Conservation (phyloP, 1,284 basidiomycete species). For the Exsudoporus floridanus region DNA sequence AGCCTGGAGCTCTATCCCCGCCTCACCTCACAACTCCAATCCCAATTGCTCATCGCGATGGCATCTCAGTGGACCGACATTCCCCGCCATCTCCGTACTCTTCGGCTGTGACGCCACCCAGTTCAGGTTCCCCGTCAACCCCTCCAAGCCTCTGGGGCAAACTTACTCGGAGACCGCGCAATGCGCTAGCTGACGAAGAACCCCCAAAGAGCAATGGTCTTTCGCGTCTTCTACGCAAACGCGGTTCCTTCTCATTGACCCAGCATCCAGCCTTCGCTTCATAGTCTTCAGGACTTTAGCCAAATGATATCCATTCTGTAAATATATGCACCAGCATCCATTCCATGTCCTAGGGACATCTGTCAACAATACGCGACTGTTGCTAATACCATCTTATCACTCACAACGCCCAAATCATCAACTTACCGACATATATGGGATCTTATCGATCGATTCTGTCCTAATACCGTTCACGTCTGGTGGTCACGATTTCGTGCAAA, state of each 20-base stretch:
- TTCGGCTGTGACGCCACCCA: not conserved
- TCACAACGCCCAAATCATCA: not conserved
- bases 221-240: conserved; percentile 22
- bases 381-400: not conserved
- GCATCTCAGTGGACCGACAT: not conserved
- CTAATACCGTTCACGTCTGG: not conserved
- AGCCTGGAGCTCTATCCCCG: not conserved
- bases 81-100: conserved; percentile 8
- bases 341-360: not conserved
- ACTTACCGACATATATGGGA: not conserved
- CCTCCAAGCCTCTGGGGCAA: conserved; percentile 28
- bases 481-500: conserved; percentile 6
- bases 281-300: not conserved
- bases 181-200: conserved; percentile 12
- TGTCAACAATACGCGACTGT: no score
- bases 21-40: conserved; percentile 6
- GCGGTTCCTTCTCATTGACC: conserved; percentile 9
- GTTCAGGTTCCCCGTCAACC: conserved; percentile 5
- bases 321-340: not conserved
- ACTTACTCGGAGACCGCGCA: conserved; percentile 21
- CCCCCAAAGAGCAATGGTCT: conserved; percentile 16
- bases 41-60: conserved; percentile 2
- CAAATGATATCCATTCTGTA: not conserved
- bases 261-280: conserved; percentile 4
- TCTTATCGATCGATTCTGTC: not conserved